These are phyloP conservation scores for Pythium sp. DNA, from an alignment of 352 stramenopile species.

Conservation along the genomic window DNA sequence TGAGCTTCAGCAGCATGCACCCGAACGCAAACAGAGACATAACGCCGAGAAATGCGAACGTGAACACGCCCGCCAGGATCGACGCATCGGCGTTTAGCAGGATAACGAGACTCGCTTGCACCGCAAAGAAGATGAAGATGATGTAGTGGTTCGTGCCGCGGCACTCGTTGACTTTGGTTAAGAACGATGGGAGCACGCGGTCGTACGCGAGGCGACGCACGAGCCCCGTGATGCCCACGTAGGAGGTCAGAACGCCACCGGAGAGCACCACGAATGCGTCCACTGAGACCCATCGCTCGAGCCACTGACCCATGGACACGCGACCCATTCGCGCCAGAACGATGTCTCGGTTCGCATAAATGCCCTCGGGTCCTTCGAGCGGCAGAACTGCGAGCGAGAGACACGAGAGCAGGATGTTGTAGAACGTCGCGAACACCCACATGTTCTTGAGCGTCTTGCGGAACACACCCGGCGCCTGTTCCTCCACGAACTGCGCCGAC, in stretches of 20 bases:
- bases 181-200: slow-evolving; percentile 58
- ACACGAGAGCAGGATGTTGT: slow-evolving; percentile 86
- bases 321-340: slow-evolving; percentile 79
- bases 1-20: slow-evolving; percentile 84
- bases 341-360: slow-evolving; percentile 64
- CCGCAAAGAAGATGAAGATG: slow-evolving; percentile 74
- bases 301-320: slow-evolving; percentile 43
- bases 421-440: slow-evolving; percentile 83
- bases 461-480: slow-evolving; percentile 86
- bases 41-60: slow-evolving; percentile 77
- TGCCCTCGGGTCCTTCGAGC: slow-evolving; percentile 50
- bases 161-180: slow-evolving; percentile 64
- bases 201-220: slow-evolving; percentile 82
- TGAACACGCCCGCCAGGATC: slow-evolving; percentile 82
- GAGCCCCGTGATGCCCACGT: slow-evolving; percentile 87
- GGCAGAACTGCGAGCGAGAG: slow-evolving; percentile 80
- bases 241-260: slow-evolving; percentile 85
- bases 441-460: slow-evolving; percentile 77
- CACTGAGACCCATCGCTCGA: slow-evolving; percentile 73
- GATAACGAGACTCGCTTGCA: slow-evolving; percentile 74
- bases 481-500: slow-evolving; percentile 89
- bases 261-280: slow-evolving; percentile 89
- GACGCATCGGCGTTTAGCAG: slow-evolving; percentile 77
- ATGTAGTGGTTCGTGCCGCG: slow-evolving; percentile 86
- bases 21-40: slow-evolving; percentile 82